phyloP scores from a whole-genome alignment of 2,329 filamentous ascomycete genomes.

The Xylaria digitata region DNA sequence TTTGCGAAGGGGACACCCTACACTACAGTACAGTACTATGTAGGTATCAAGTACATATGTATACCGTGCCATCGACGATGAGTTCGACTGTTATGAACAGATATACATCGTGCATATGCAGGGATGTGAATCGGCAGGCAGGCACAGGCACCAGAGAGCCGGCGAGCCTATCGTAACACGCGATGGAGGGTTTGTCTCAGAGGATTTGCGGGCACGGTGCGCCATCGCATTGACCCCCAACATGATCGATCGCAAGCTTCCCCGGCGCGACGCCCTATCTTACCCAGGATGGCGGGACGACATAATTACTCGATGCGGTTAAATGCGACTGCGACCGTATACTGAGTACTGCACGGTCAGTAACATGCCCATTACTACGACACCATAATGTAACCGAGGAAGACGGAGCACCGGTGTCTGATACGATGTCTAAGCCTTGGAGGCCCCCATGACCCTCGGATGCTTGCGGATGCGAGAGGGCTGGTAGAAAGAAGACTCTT shows the following conservation, averaged over 20 bases:
- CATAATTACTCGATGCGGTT: slow-evolving; percentile 15
- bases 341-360: slow-evolving; percentile 4
- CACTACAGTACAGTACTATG: too few relatives aligned
- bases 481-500: background rate
- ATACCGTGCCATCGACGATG: slow-evolving; percentile 12
- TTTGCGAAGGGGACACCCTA: background rate
- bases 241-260: slow-evolving; percentile 31
- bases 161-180: slow-evolving; percentile 26
- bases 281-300: slow-evolving; percentile 29
- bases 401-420: slow-evolving; percentile 2
- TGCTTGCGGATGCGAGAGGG: background rate
- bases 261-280: slow-evolving; percentile 26
- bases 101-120: slow-evolving; percentile 32
- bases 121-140: slow-evolving; percentile 31
- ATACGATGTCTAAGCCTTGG: background rate
- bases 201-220: slow-evolving; percentile 21
- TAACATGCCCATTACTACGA: background rate
- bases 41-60: background rate
- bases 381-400: slow-evolving; percentile 1
- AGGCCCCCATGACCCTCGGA: background rate
- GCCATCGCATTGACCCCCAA: slow-evolving; percentile 31
- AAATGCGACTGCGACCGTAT: background rate
- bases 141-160: slow-evolving; percentile 23
- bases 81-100: background rate
- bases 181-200: slow-evolving; percentile 7